Conservation (phyloP, 352 stramenopile species). For the Globisporangium megalacanthum region DNA sequence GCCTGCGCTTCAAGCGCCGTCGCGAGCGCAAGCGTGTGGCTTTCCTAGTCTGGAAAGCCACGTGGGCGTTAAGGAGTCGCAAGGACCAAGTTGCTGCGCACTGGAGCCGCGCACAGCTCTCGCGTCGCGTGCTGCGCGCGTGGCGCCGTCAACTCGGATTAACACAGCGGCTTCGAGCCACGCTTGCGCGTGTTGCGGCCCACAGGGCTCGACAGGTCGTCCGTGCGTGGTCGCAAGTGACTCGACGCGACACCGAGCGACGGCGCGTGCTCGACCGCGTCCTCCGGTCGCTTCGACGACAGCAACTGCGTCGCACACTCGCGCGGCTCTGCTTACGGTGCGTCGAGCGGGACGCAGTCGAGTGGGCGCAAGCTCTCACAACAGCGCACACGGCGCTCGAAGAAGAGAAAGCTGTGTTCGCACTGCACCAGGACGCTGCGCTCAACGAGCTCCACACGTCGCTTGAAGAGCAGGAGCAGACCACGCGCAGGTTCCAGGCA, state of each 20-base stretch:
- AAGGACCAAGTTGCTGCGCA: constrained; percentile 10
- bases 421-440: constrained; percentile 26
- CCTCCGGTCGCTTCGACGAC: not conserved
- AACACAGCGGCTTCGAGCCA: not conserved
- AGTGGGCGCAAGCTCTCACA: constrained; percentile 39
- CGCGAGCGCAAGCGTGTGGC: constrained; percentile 12
- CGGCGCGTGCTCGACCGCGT: constrained; percentile 1
- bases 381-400: constrained; percentile 32
- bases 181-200: not conserved
- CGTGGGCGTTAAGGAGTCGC: constrained; percentile 15
- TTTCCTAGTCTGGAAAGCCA: constrained; percentile 25
- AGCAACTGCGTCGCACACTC: constrained; percentile 9
- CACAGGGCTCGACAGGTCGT: not conserved
- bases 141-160: constrained; percentile 4
- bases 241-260: not conserved
- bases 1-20: constrained; percentile 7
- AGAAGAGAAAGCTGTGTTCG: constrained; percentile 33
- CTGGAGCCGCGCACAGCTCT: constrained; percentile 13
- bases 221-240: constrained; percentile 5
- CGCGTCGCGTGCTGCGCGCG: constrained; percentile 12
- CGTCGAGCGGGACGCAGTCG: constrained; percentile 18
- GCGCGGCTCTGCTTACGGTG: constrained; percentile 25
- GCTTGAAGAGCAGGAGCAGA: constrained; percentile 19
- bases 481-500: constrained; percentile 14
- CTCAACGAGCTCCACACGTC: constrained; percentile 26